Evolutionary conservation across 768 basidiomycete genomes (phyloP).

Genomic region (Mycena venus): DNA sequence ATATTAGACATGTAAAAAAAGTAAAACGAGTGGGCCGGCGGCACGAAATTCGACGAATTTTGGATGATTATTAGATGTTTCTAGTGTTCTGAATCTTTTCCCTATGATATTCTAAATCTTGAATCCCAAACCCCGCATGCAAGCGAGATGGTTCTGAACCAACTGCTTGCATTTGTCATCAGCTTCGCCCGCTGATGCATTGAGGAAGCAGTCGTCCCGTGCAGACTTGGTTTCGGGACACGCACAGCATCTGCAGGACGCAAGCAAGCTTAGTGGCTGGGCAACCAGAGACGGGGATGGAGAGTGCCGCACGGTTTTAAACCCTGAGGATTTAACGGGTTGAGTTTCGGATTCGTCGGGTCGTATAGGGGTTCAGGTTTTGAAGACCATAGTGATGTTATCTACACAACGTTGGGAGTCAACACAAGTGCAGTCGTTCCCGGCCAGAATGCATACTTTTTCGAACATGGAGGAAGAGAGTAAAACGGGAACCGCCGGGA

Average conservation of each 20-base stretch:
- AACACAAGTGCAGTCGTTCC: neutral
- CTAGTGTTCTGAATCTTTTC: neutral
- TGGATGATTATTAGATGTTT: constrained; percentile 20
- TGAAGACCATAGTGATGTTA: constrained; percentile 71
- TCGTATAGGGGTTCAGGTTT: constrained; percentile 61
- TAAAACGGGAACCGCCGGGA: too few relatives aligned
- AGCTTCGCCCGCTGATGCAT: constrained; percentile 72
- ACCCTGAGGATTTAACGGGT: constrained; percentile 94
- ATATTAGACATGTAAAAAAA: constrained; percentile 10
- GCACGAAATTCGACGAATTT: constrained; percentile 19
- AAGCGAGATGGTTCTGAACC: constrained; percentile 85
- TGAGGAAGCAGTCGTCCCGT: constrained; percentile 96
- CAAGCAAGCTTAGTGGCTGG: neutral
- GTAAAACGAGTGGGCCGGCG: neutral
- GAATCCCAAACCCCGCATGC: constrained; percentile 94
- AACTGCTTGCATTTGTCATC: constrained; percentile 86
- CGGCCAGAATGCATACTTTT: constrained; percentile 3
- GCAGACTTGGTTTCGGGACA: constrained; percentile 93
- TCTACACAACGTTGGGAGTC: constrained; percentile 44
- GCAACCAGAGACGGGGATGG: neutral
- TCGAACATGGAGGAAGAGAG: constrained; percentile 19
- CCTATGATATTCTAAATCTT: constrained; percentile 60
- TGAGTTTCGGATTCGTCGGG: constrained; percentile 83
- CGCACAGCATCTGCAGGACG: constrained; percentile 84
- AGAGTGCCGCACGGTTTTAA: constrained; percentile 85